Percentiles rank a stretch among this genome's conserved stretches.
These are phyloP conservation scores for Candida dajiaensis DNA, from an alignment of 805 yeast genomes.

Conservation along the genomic window DNA sequence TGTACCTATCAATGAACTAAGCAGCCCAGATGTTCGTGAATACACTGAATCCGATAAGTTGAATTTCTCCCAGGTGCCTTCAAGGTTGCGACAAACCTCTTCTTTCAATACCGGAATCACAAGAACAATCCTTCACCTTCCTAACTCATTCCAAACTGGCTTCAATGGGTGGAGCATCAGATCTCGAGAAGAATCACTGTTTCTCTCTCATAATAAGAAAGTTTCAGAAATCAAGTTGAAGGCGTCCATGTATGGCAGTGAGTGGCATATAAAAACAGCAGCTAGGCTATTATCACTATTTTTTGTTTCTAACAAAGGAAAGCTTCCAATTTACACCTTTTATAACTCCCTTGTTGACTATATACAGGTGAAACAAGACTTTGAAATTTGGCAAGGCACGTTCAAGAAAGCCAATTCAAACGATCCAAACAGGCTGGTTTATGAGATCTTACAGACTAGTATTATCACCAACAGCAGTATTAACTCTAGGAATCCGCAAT, in stretches of 20 bases:
- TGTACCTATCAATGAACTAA: not conserved
- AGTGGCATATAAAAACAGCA: constrained; percentile 77
- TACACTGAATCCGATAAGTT: constrained; percentile 8
- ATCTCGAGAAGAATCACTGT: not conserved
- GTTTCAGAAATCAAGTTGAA: constrained; percentile 29
- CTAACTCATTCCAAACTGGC: constrained; percentile 7
- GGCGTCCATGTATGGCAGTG: constrained; percentile 60
- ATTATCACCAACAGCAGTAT: constrained; percentile 3
- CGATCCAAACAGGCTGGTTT: constrained; percentile 3
- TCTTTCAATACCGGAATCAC: not conserved
- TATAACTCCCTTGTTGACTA: constrained; percentile 82
- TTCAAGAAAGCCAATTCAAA: constrained; percentile 14
- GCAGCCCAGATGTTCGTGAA: constrained; percentile 9
- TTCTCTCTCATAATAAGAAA: not conserved
- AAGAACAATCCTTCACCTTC: constrained; percentile 7
- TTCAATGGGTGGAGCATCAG: constrained; percentile 10
- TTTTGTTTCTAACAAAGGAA: constrained; percentile 43
- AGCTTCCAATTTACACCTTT: constrained; percentile 31
- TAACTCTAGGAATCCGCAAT: constrained; percentile 22
- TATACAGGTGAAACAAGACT: constrained; percentile 72
- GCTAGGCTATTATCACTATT: constrained; percentile 52
- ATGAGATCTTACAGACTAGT: constrained; percentile 14
- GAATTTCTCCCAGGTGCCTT: not conserved
- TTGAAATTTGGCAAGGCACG: constrained; percentile 69
- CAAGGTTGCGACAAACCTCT: not conserved